Evolutionary conservation across 495 filamentous ascomycete species (phyloP).

Genomic region (Trichocladium uniseriatum): DNA sequence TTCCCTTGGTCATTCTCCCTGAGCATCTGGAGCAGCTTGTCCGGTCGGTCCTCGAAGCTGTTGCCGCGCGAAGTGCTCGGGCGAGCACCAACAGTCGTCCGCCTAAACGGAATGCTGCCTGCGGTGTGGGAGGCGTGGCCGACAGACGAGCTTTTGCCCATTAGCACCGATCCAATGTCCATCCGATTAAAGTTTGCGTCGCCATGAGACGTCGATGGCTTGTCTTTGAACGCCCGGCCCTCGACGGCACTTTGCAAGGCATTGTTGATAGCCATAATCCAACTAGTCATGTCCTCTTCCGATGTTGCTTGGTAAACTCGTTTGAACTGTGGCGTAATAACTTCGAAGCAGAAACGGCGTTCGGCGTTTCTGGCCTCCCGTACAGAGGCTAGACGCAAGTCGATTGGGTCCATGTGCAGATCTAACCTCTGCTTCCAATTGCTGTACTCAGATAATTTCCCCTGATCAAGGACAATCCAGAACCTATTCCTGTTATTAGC

Average conservation of each 20-base stretch:
- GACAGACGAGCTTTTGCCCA: conserved; percentile 83
- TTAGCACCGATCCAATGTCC: conserved; percentile 85
- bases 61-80: conserved; percentile 63
- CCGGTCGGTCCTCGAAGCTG: conserved; percentile 68
- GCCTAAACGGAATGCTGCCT: conserved; percentile 54
- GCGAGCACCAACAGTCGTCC: conserved; percentile 78
- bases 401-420: conserved; percentile 96
- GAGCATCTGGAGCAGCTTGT: conserved; percentile 74
- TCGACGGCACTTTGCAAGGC: conserved; percentile 93
- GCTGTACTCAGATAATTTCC: conserved; percentile 92
- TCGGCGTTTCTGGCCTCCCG: conserved; percentile 91
- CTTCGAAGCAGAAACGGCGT: conserved; percentile 94
- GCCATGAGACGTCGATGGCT: conserved; percentile 35
- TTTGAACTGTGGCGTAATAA: conserved; percentile 94
- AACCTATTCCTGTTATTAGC: conserved; percentile 49
- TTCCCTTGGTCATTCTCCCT: conserved; percentile 91
- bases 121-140: conserved; percentile 39
- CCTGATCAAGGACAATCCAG: conserved; percentile 96
- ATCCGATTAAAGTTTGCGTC: conserved; percentile 52
- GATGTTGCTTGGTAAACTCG: conserved; percentile 96
- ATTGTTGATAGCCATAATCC: conserved; percentile 96
- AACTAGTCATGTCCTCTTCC: conserved; percentile 94
- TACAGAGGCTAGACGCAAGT: conserved; percentile 92
- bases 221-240: conserved; percentile 51
- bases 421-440: conserved; percentile 99